A percentile compares a stretch with the other conserved stretches of the same genome.
These are phyloP conservation scores for Physcomitrium patens DNA, from an alignment of 225 moss, liverwort and hornwort genomes.

Conservation along the genomic window DNA sequence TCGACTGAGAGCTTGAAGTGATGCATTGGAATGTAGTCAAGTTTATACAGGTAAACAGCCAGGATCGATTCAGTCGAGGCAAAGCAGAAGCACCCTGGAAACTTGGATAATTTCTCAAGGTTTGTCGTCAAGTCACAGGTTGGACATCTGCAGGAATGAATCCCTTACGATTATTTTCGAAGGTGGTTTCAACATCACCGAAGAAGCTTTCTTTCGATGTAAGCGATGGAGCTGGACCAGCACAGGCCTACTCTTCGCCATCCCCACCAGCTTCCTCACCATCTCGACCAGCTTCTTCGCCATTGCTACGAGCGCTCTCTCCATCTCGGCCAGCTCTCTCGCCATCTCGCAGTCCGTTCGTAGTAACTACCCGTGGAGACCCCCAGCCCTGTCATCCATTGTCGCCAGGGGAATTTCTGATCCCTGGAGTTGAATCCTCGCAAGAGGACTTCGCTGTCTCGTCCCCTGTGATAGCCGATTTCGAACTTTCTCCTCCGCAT, in stretches of 20 bases:
- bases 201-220: slow-evolving; percentile 49
- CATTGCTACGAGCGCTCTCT: neutral
- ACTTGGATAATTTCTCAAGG: too few species aligned
- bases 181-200: slow-evolving; percentile 49
- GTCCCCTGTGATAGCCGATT: neutral
- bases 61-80: too few species aligned
- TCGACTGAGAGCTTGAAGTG: too few species aligned
- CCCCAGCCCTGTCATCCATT: slow-evolving; percentile 17
- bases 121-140: too few species aligned
- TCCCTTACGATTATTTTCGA: slow-evolving; percentile 49
- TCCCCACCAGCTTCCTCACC: too few species aligned
- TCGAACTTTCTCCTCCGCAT: slow-evolving; percentile 22
- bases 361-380: slow-evolving; percentile 33
- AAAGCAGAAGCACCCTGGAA: too few species aligned
- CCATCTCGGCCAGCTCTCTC: too few species aligned
- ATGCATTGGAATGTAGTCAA: too few species aligned
- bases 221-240: neutral
- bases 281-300: too few species aligned
- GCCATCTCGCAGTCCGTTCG: slow-evolving; percentile 12
- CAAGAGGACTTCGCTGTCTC: slow-evolving; percentile 7
- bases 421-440: slow-evolving; percentile 1
- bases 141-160: slow-evolving; percentile 34
- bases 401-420: slow-evolving; percentile 16
- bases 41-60: too few species aligned
- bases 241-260: too few species aligned